These are phyloP conservation scores for Beauveria rudraprayagi DNA, from an alignment of 2,329 filamentous ascomycete species.

Conservation along the genomic window DNA sequence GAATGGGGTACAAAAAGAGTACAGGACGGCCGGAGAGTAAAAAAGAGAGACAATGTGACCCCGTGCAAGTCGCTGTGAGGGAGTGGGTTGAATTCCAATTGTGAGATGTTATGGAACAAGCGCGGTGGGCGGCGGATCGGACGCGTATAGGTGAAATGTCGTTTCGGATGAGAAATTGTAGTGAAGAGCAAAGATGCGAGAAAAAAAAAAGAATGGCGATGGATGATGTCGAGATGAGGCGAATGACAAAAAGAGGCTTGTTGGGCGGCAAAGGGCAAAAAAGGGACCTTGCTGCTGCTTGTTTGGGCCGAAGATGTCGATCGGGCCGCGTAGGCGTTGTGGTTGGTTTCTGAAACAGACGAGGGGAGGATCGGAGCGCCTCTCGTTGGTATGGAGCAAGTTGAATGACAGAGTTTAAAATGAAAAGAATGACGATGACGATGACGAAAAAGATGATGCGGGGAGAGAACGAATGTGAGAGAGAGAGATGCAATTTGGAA, in stretches of 20 bases:
- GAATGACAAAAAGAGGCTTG: neutral
- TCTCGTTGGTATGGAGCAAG: neutral
- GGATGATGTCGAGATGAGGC: neutral
- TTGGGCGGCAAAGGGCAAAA: too few species aligned
- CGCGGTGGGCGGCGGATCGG: neutral
- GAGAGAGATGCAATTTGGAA: neutral
- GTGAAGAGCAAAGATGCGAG: neutral
- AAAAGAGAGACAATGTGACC: neutral
- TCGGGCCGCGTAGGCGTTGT: too few species aligned
- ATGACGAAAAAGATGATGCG: neutral
- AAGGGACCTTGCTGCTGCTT: too few species aligned
- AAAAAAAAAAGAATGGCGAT: neutral
- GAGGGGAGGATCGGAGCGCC: neutral
- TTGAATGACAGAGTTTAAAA: too few species aligned
- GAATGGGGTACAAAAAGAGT: too few species aligned
- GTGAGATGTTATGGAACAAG: constrained; percentile 10
- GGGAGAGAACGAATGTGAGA: neutral
- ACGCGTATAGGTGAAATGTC: neutral
- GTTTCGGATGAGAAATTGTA: neutral
- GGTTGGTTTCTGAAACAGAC: neutral
- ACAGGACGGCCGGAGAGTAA: neutral
- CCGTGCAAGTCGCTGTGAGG: neutral
- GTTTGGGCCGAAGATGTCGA: neutral
- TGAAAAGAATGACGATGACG: neutral
- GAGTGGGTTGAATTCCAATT: constrained; percentile 1